phyloP scores from a whole-genome alignment of 345 rosid genomes.

The Acer negundo region DNA sequence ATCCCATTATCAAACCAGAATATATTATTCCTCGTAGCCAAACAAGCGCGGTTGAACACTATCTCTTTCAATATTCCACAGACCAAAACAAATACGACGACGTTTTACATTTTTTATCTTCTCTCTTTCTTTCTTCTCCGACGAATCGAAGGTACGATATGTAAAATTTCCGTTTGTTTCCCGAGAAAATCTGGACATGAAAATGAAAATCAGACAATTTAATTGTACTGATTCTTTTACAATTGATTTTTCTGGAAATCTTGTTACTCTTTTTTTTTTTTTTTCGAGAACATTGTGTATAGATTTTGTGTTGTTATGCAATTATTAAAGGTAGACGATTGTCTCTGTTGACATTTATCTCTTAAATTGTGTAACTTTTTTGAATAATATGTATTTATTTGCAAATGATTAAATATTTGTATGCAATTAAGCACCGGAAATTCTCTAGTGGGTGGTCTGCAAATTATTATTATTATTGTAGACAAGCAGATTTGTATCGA shows the following conservation, averaged over 20 bases:
- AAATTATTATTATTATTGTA: no score
- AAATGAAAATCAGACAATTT: neutral
- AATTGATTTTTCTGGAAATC: neutral
- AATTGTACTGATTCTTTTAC: neutral
- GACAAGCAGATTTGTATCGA: no score
- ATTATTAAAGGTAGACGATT: neutral
- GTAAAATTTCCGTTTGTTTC: slow-evolving; percentile 3
- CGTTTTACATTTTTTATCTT: neutral
- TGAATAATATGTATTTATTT: neutral
- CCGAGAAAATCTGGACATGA: slow-evolving; percentile 10
- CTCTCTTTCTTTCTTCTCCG: slow-evolving; percentile 2
- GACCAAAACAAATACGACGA: neutral
- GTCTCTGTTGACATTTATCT: neutral
- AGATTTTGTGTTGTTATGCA: neutral
- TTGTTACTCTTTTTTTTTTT: neutral
- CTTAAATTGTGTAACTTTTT: neutral
- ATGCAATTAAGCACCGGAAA: neutral
- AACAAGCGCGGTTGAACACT: neutral
- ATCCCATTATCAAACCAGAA: neutral
- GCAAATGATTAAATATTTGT: neutral
- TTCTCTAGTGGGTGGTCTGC: neutral
- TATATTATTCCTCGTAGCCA: neutral
- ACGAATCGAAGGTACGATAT: neutral
- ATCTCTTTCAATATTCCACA: neutral
- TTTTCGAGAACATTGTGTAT: neutral